Evolutionary conservation across 495 filamentous ascomycete species (phyloP), one percentile per base, ranked within the genome.

Genomic region (Jackrogersella multiformis): DNA sequence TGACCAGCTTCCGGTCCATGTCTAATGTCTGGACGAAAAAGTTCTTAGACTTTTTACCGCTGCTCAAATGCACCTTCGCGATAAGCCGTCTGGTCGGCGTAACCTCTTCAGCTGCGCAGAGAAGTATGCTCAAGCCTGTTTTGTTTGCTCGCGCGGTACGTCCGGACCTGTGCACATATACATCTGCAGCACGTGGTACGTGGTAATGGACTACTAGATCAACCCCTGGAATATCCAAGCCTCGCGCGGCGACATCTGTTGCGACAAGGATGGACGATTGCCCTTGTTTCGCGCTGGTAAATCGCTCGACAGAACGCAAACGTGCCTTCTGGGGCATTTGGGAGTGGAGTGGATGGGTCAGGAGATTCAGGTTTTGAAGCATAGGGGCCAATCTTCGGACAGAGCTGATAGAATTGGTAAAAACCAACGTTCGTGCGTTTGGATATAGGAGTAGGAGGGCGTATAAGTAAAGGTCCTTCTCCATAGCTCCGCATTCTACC

Each of bases 261-360:
- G 96, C 94, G 9, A 99, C 85, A 1, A 99, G 86, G 53, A 97
- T 91, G 2, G 90, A 87, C 53, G 85, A 80, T 55, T 74, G 62
- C 9, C 71, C 64, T 46, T 64, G 69, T 20, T 86, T 77, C 13
- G 86, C 78, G 18, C 86, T 85, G 2, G 92, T 92, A 78, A 98
- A 98, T 20, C 92, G 90, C 72, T 99, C 95, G 7, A 99, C 82
- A 12, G 92, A 94, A 42, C 95, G 89, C 16, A 99, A 82, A 24
- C 95, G 92, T n/a, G 95, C 93, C 76, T 98, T 98, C 78, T 98
- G 96, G 5, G 88, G 84, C 95, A 99, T 98, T 66, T 90, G 89
- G 0, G 93, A 97, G 75, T 99, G 95, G 8, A 99, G 83, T 0
- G 90, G 86, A 18, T 90, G 82, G 12, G 90, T 91, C 5, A 88